phyloP scores from a whole-genome alignment of 495 filamentous ascomycete genomes.

The Neurospora sp. region DNA sequence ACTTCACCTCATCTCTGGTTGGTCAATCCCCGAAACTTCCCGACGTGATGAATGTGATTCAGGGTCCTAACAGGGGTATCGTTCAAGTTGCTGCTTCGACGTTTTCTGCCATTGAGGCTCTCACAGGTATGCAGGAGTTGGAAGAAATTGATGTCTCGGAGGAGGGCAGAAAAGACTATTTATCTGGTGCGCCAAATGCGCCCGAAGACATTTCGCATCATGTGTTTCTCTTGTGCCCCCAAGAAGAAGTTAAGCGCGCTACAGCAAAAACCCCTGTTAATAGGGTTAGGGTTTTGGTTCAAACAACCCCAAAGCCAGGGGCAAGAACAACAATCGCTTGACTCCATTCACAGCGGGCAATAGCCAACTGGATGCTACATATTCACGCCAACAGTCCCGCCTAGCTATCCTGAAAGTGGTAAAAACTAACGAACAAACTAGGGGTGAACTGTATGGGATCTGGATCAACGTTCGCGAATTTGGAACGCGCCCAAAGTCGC shows the following conservation, averaged over 20 bases:
- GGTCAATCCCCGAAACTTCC: background rate
- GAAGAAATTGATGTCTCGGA: background rate
- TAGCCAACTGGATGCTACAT: background rate
- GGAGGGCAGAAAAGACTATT: too few species aligned
- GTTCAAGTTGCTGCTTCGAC: background rate
- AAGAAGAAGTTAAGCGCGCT: too few species aligned
- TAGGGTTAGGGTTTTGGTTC: too few species aligned
- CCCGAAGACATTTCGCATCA: background rate
- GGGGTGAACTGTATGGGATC: background rate
- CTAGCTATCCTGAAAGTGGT: background rate
- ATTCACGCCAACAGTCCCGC: background rate
- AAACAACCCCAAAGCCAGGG: too few species aligned
- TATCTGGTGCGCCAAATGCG: too few species aligned
- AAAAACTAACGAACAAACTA: background rate
- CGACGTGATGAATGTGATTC: background rate
- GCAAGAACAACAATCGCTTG: background rate
- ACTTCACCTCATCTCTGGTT: background rate
- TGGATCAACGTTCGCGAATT: too few species aligned
- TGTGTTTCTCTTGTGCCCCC: background rate
- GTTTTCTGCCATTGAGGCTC: background rate
- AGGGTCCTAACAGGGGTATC: background rate
- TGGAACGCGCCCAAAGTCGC: background rate
- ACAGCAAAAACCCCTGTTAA: too few species aligned
- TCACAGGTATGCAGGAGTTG: background rate
- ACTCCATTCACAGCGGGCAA: background rate